Base-by-base conservation (phyloP, 2,329 filamentous ascomycete species). In the Cladosporium austrohemisphaericum region DNA sequence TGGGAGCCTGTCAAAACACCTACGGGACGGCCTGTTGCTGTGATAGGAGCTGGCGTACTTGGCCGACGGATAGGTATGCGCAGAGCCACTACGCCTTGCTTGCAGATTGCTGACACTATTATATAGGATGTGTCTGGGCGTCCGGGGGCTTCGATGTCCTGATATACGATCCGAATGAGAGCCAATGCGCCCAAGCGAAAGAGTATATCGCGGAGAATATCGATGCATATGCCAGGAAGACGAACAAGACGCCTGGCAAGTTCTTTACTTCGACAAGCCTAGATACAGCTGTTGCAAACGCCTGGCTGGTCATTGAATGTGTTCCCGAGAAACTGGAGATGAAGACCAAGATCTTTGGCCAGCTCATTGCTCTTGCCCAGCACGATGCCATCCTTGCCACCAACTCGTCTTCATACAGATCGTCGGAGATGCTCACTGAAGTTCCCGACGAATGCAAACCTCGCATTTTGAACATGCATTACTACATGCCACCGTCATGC, bases 21-120 rank as follows among this genome's bases (percentile, higher is more conserved):
- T 81, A 95, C 95, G 80, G 53, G 86, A 88, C 66, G 91, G 96
- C 96, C 76, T 90, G 88, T 65, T 96, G 96, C 71, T 88, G 86
- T 72, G 11, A 22, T 75, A 16, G 72, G 71, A 2, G 71, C 60
- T 5, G 72, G 72, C 1, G 71, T 74, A 0, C 61, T 75, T 1
- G 72, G 72, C 5, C 67, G 72, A 7, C 64, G 72, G 13, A 71
- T 74, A 28, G 43, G 43, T 47, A 13, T 8, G 32, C 10, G 67
- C 64, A 3, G 64, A 13, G 29, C 29, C 11, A 4, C 11, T 35
- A 10, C 14, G 14, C 13, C 16, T 35, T 18, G 16, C 8, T 35
- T 16, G 5, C 9, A 22, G 19, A 23, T 13, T 11, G 13, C 18
- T 38, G 11, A 10, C 18, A 10, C 18, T 20, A 11, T 10, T 5